Evolutionary conservation across 2,329 filamentous ascomycete species (phyloP), one percentile per base, ranked within the genome.

Genomic region (Fusarium sp.): DNA sequence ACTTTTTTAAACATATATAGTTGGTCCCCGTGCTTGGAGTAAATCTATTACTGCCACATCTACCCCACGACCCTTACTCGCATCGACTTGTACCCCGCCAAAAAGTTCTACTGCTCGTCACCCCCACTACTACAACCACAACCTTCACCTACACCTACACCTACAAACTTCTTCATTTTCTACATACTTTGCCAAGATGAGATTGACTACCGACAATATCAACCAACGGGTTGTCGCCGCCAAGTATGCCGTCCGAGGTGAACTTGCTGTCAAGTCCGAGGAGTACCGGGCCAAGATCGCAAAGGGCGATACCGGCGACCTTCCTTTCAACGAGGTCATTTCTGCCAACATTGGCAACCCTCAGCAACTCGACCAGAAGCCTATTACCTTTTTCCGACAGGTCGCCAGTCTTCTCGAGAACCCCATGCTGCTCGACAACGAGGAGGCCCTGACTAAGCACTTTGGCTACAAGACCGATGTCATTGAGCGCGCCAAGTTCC

Each of bases 261-360:
- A 98, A 82, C 89, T 99, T 70, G 95, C 96, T 61, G 92, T 97
- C 79, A 93, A 93, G 83, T 96, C 94, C 16, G 96, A 99, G 83
- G 88, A 93, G 81, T 97, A 95, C 84, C 91, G 95, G 65, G 90
- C 91, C 56, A 86, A 88, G 76, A 85, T 98, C 65, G 83, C 85
- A 71, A 87, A 88, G 69, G 88, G 87, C 74, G 86, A 80, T 73
- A 80, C 76, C 62, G 54, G 63, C 47, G 79, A 80, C 77, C 86
- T 98, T 53, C 95, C 96, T 50, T 99, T 99, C 81, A 86, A 93
- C 75, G 88, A 93, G 64, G 91, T 99, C 81, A 95, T 99, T 83
- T 94, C 93, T 69, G 96, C 96, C 82, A 99, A 99, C 84, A 99
- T 99, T 78, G 96, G 96, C 78, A 99, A 99, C 85, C 96, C 96